A percentile compares a stretch with the other conserved stretches of the same genome.
Evolutionary conservation across 768 basidiomycete species (phyloP).

Genomic region (Mycena maculata): DNA sequence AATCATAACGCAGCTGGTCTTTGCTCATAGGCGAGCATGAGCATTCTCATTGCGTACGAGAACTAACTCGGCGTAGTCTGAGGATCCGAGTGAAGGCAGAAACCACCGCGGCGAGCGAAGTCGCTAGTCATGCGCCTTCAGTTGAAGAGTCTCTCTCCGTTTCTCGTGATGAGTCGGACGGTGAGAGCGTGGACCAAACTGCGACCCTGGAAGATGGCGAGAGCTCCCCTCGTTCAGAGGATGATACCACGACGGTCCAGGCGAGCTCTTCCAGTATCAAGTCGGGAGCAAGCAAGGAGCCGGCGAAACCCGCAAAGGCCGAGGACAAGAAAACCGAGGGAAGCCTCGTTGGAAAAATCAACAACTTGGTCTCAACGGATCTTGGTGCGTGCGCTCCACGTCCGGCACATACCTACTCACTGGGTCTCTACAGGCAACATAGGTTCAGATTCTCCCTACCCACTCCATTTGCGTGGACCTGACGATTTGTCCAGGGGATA

Average conservation of each 20-base stretch:
- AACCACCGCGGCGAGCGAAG: neutral
- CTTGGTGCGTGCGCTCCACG: neutral
- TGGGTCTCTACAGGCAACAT: neutral
- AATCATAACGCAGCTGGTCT: conserved; percentile 55
- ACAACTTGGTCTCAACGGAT: conserved; percentile 81
- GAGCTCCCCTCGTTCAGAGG: conserved; percentile 1
- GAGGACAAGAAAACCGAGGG: conserved; percentile 32
- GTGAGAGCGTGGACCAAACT: neutral
- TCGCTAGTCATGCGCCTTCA: neutral
- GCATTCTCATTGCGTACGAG: neutral
- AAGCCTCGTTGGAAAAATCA: conserved; percentile 80
- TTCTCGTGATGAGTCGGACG: conserved; percentile 2
- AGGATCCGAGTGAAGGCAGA: conserved; percentile 72
- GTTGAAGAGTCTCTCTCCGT: neutral
- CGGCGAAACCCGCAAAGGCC: conserved; percentile 3
- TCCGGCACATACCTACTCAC: too few species aligned
- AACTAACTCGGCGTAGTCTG: conserved; percentile 42
- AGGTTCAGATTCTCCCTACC: neutral
- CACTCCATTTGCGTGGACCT: neutral
- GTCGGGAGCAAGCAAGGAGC: conserved; percentile 15
- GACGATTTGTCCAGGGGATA: conserved; percentile 6
- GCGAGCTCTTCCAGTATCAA: conserved; percentile 26
- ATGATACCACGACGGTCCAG: conserved; percentile 17
- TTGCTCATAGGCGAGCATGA: conserved; percentile 48
- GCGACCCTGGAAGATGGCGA: neutral